A percentile compares a stretch with the other conserved stretches of the same genome.
Conservation (phyloP, 73 alveolate genomes). For the Symbiodinium natans region DNA sequence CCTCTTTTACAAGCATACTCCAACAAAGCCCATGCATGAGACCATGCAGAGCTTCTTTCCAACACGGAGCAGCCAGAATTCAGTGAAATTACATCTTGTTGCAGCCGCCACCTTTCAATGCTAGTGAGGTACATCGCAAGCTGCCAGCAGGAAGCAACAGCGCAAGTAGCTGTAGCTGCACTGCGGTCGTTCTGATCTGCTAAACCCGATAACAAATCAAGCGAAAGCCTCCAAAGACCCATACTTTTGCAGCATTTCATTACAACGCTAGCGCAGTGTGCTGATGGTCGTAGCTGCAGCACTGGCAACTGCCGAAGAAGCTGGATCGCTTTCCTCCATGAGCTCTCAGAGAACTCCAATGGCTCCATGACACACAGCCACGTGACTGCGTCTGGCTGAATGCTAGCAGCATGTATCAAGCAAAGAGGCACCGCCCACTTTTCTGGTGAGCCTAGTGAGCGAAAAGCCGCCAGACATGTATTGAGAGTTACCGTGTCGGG, state of each 20-base stretch:
- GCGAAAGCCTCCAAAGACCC: constrained; percentile 24
- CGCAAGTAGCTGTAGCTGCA: constrained; percentile 4
- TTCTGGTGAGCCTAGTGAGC: not conserved
- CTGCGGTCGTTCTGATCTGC: constrained; percentile 30
- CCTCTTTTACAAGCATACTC: not conserved
- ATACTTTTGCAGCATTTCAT: not conserved
- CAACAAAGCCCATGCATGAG: not conserved
- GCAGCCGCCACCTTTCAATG: not conserved
- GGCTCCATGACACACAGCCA: not conserved
- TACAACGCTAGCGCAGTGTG: not conserved
- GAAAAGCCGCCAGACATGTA: not conserved
- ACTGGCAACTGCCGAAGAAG: not conserved
- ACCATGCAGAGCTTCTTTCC: not conserved
- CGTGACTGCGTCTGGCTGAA: constrained; percentile 7
- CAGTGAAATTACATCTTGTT: constrained; percentile 19
- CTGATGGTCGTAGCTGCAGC: not conserved
- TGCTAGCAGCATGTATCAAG: not conserved
- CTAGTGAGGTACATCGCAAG: not conserved
- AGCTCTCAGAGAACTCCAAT: not conserved
- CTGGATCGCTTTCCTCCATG: constrained; percentile 13
- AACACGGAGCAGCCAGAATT: not conserved
- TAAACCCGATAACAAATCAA: not conserved
- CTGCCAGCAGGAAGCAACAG: not conserved
- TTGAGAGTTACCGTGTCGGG: constrained; percentile 40
- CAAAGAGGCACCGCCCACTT: constrained; percentile 19